phyloP scores from a whole-genome alignment of 2,329 filamentous ascomycete species.

The Botrytis galanthina region DNA sequence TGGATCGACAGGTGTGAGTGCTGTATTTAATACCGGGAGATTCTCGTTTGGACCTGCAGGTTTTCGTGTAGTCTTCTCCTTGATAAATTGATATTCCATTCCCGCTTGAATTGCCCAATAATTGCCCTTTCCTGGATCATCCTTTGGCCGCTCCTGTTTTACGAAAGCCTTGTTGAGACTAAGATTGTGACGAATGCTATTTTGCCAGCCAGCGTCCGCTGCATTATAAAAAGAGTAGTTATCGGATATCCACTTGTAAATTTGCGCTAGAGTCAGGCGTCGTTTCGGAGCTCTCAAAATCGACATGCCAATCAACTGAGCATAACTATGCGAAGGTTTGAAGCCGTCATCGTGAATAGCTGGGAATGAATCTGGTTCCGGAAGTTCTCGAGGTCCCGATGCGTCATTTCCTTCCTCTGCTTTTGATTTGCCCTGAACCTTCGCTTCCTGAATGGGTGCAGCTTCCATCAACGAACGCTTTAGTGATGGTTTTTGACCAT shows the following conservation, averaged over 20 bases:
- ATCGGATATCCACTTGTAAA: slow-evolving; percentile 99
- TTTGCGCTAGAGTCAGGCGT: slow-evolving; percentile 85
- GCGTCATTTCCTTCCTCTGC: slow-evolving; percentile 52
- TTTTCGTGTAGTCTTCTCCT: slow-evolving; percentile 73
- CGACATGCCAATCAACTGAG: slow-evolving; percentile 93
- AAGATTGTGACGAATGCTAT: slow-evolving; percentile 97
- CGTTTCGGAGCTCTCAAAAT: slow-evolving; percentile 83
- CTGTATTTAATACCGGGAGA: slow-evolving; percentile 35
- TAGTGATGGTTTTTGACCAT: slow-evolving; percentile 48
- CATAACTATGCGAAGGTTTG: slow-evolving; percentile 92
- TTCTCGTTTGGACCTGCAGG: slow-evolving; percentile 55
- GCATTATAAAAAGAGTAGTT: slow-evolving; percentile 85
- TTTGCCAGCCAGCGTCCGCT: slow-evolving; percentile 91
- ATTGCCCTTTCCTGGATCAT: slow-evolving; percentile 95
- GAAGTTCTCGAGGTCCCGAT: slow-evolving; percentile 38
- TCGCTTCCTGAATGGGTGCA: slow-evolving; percentile 66
- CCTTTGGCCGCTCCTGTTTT: slow-evolving; percentile 93
- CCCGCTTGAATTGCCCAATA: slow-evolving; percentile 95
- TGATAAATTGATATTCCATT: slow-evolving; percentile 84
- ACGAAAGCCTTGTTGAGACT: slow-evolving; percentile 96
- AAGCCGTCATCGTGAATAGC: slow-evolving; percentile 77
- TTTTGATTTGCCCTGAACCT: slow-evolving; percentile 65
- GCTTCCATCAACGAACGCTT: slow-evolving; percentile 71
- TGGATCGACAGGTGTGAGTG: slow-evolving; percentile 27
- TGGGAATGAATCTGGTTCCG: slow-evolving; percentile 63